Evolutionary conservation across 2,329 filamentous ascomycete genomes (phyloP).

Genomic region (Aotearoamyces nothofagi): DNA sequence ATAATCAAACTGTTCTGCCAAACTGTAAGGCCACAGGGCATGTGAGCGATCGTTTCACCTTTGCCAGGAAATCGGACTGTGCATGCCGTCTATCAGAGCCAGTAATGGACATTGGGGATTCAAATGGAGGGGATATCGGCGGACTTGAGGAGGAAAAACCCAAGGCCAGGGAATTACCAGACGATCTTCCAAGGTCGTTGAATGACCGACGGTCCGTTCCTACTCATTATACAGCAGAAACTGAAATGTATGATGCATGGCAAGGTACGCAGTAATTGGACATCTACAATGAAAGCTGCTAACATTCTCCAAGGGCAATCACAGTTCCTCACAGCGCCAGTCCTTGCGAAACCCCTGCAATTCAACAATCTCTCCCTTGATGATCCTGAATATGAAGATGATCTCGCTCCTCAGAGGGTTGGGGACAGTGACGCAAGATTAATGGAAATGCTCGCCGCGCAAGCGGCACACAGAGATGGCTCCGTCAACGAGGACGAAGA

Average conservation of each 20-base stretch:
- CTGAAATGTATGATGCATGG: slow-evolving; percentile 98
- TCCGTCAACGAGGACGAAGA: slow-evolving; percentile 66
- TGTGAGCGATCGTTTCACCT: neutral
- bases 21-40: neutral
- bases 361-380: slow-evolving; percentile 74
- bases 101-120: slow-evolving; percentile 43
- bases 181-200: slow-evolving; percentile 79
- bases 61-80: slow-evolving; percentile 5
- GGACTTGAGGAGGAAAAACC: slow-evolving; percentile 34
- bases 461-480: slow-evolving; percentile 70
- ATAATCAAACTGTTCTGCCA: neutral
- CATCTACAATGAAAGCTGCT: slow-evolving; percentile 3
- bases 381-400: slow-evolving; percentile 57
- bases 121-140: slow-evolving; percentile 25
- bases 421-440: slow-evolving; percentile 75
- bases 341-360: slow-evolving; percentile 67
- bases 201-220: slow-evolving; percentile 68
- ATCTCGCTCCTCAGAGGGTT: slow-evolving; percentile 32
- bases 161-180: slow-evolving; percentile 44
- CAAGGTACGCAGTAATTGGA: slow-evolving; percentile 47
- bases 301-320: slow-evolving; percentile 57
- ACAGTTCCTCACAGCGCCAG: slow-evolving; percentile 80
- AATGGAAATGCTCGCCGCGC: slow-evolving; percentile 91
- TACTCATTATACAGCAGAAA: slow-evolving; percentile 53
- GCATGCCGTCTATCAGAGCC: slow-evolving; percentile 16